Evolutionary conservation across 495 filamentous ascomycete genomes (phyloP).

Genomic region (Penicillium roqueforti): DNA sequence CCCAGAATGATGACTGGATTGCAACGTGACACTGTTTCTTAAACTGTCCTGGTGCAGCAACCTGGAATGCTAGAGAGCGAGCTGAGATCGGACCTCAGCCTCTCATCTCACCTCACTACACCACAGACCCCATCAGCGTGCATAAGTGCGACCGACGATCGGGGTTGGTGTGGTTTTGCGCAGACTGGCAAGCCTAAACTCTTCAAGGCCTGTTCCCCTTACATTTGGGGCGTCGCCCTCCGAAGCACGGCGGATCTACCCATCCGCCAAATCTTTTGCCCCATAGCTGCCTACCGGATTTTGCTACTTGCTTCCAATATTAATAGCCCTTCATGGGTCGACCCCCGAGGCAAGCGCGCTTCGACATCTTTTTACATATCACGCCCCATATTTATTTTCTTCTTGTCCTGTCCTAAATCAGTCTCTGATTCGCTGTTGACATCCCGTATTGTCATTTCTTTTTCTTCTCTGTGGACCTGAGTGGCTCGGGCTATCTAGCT

Average conservation of each 20-base stretch:
- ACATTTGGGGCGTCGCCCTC: conserved; percentile 12
- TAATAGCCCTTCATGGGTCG: conserved; percentile 16
- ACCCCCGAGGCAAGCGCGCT: conserved; percentile 21
- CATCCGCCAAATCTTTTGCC: conserved; percentile 12
- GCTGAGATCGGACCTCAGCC: conserved; percentile 18
- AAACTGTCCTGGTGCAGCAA: background rate
- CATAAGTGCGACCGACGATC: conserved; percentile 43
- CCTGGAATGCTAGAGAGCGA: conserved; percentile 15
- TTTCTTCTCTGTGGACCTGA: conserved; percentile 51
- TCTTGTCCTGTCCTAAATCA: conserved; percentile 2
- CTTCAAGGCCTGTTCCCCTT: conserved; percentile 15
- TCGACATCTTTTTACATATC: conserved; percentile 4
- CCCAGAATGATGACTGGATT: background rate
- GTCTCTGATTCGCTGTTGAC: conserved; percentile 18
- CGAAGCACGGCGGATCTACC: conserved; percentile 21
- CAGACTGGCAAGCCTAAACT: conserved; percentile 2
- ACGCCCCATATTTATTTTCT: conserved; percentile 13
- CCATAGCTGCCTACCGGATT: conserved; percentile 10
- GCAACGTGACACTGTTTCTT: background rate
- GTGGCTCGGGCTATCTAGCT: conserved; percentile 56
- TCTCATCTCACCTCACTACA: conserved; percentile 14
- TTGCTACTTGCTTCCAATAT: conserved; percentile 15
- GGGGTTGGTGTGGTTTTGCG: conserved; percentile 19
- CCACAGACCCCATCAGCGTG: conserved; percentile 32
- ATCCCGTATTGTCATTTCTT: conserved; percentile 16